These are phyloP conservation scores for Hyphochytrium catenoides DNA, from an alignment of 352 stramenopile species.

Conservation along the genomic window DNA sequence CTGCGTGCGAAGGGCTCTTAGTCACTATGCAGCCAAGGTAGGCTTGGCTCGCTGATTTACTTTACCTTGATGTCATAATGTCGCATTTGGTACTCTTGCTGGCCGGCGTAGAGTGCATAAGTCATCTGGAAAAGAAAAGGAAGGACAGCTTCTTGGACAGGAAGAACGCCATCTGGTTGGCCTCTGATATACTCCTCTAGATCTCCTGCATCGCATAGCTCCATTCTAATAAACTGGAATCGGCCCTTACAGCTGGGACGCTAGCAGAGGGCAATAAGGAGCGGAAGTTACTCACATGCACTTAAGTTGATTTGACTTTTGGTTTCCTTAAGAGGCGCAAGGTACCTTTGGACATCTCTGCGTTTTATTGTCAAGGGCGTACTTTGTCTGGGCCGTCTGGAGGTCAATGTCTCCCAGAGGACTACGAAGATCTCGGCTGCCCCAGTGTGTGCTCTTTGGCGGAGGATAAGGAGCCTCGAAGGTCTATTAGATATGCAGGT, in stretches of 20 bases:
- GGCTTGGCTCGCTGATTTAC: too few relatives aligned
- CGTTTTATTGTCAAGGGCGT: not conserved
- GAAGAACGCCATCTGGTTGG: conserved; percentile 22
- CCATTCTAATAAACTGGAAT: conserved; percentile 95
- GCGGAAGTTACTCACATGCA: too few relatives aligned
- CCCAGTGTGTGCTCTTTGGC: conserved; percentile 24
- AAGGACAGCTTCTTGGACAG: conserved; percentile 21
- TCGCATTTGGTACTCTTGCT: conserved; percentile 67
- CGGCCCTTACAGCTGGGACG: conserved; percentile 5
- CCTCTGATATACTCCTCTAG: conserved; percentile 82
- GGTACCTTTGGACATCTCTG: too few relatives aligned
- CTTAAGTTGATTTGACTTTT: conserved; percentile 3
- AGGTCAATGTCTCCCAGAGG: conserved; percentile 16
- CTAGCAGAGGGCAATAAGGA: too few relatives aligned
- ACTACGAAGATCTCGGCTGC: conserved; percentile 24
- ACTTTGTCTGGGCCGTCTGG: not conserved
- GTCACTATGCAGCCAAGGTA: too few relatives aligned
- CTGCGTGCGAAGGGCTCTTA: too few relatives aligned
- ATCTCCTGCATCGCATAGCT: conserved; percentile 87
- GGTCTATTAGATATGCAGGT: too few relatives aligned
- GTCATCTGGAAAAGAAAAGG: conserved; percentile 92
- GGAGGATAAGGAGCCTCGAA: conserved; percentile 21
- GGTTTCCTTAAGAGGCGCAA: too few relatives aligned
- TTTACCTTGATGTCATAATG: conserved; percentile 92
- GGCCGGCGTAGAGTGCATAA: conserved; percentile 75